Evolutionary conservation across 1,284 basidiomycete genomes (phyloP).

Genomic region (Rugosomyces carneus): DNA sequence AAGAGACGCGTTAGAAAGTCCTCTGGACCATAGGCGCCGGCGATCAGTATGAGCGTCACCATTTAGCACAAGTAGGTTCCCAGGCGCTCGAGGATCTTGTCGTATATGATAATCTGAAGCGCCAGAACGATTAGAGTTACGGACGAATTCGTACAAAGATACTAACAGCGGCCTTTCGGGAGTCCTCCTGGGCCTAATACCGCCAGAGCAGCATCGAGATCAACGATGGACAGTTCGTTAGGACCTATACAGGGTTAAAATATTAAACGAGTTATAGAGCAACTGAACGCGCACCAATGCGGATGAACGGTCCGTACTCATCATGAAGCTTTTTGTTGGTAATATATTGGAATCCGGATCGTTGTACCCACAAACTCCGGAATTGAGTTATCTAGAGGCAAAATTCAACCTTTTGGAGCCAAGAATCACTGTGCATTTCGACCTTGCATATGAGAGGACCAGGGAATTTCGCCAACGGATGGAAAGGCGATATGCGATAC

Average conservation of each 20-base stretch:
- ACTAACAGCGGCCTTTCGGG: conserved; percentile 14
- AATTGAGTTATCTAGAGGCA: conserved; percentile 16
- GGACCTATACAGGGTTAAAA: conserved; percentile 4
- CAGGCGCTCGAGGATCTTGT: conserved; percentile 15
- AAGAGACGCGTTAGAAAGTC: conserved; percentile 11
- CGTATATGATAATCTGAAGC: conserved; percentile 13
- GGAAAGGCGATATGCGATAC: conserved; percentile 21
- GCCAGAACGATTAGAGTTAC: background rate
- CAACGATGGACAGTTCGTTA: conserved; percentile 16
- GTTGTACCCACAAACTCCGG: conserved; percentile 15
- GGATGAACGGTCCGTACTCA: conserved; percentile 18
- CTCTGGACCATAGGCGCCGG: conserved; percentile 15
- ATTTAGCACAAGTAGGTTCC: conserved; percentile 10
- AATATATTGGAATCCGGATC: conserved; percentile 14
- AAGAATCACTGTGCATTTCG: too few species aligned
- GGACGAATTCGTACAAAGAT: background rate
- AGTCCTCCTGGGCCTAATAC: conserved; percentile 15
- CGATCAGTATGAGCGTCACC: conserved; percentile 15
- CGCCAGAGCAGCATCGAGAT: conserved; percentile 12
- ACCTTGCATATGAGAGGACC: conserved; percentile 16
- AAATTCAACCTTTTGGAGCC: too few species aligned
- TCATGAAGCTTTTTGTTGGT: conserved; percentile 18
- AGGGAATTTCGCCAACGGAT: conserved; percentile 20
- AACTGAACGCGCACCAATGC: conserved; percentile 17
- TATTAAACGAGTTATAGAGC: background rate